Evolutionary conservation across 169 alveolate genomes (phyloP).

Genomic region (Eimeria tenella): DNA sequence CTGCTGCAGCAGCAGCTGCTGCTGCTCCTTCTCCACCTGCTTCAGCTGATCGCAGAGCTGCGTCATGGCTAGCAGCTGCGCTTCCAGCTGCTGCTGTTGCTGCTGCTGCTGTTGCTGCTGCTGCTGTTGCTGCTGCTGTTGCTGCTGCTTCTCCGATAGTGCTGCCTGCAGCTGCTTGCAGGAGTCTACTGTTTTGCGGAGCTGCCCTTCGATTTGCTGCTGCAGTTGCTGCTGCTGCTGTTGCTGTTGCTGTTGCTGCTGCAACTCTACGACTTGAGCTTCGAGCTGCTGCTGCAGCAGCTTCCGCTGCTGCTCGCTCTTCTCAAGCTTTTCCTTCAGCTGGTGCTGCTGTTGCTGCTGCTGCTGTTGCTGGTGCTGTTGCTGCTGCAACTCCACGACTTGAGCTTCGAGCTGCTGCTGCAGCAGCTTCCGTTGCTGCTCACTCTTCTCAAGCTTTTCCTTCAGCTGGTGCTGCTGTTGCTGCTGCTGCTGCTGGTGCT

Average conservation of each 20-base stretch:
- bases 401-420: neutral
- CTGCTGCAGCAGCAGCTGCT: neutral
- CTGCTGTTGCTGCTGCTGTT: neutral
- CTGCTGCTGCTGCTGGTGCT: neutral
- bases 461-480: neutral
- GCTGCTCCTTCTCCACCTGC: neutral
- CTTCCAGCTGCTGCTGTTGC: neutral
- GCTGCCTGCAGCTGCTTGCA: neutral
- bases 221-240: constrained; percentile 35
- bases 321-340: neutral
- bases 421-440: neutral
- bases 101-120: neutral
- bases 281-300: neutral
- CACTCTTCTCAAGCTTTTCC: neutral
- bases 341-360: neutral
- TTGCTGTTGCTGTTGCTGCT: constrained; percentile 3
- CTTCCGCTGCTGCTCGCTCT: neutral
- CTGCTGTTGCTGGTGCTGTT: neutral
- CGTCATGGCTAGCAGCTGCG: neutral
- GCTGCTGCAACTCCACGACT: neutral
- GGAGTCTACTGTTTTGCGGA: too few species aligned
- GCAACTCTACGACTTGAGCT: neutral
- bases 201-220: too few species aligned
- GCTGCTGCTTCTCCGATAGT: neutral
- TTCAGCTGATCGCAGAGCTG: neutral